Evolutionary conservation across 768 basidiomycete genomes (phyloP).

Genomic region (Calocera viscosa): DNA sequence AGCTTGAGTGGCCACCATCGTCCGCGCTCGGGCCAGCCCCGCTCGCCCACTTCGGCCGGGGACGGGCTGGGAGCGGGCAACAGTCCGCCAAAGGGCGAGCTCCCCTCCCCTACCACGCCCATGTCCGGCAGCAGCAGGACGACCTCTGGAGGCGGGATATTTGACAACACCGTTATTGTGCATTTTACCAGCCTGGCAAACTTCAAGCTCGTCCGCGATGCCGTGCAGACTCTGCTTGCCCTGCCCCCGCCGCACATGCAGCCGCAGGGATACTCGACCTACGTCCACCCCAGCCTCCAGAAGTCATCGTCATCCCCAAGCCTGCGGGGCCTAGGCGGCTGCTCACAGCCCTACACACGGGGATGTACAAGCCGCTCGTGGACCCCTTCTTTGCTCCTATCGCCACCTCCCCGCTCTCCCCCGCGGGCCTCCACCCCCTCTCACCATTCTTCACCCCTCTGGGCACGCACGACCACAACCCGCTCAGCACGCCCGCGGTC

Average conservation of each 20-base stretch:
- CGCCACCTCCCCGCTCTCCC: conserved; percentile 77
- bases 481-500: conserved; percentile 34
- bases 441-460: conserved; percentile 34
- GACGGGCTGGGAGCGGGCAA: no score
- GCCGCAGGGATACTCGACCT: background rate
- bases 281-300: conserved; percentile 36
- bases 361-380: conserved; percentile 69
- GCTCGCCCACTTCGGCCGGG: no score
- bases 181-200: conserved; percentile 87
- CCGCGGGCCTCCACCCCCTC: conserved; percentile 38
- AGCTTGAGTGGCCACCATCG: no score
- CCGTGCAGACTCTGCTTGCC: conserved; percentile 53
- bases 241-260: background rate
- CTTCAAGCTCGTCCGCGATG: conserved; percentile 78
- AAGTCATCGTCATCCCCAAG: conserved; percentile 94
- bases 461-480: conserved; percentile 14
- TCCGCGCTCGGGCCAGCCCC: no score
- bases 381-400: conserved; percentile 92
- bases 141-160: background rate
- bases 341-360: conserved; percentile 83
- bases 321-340: conserved; percentile 91
- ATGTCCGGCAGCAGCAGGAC: background rate
- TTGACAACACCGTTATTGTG: conserved; percentile 41
- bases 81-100: no score
- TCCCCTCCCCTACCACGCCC: no score